phyloP scores from a whole-genome alignment of 2,329 filamentous ascomycete genomes.

The Teratosphaeria viscida region DNA sequence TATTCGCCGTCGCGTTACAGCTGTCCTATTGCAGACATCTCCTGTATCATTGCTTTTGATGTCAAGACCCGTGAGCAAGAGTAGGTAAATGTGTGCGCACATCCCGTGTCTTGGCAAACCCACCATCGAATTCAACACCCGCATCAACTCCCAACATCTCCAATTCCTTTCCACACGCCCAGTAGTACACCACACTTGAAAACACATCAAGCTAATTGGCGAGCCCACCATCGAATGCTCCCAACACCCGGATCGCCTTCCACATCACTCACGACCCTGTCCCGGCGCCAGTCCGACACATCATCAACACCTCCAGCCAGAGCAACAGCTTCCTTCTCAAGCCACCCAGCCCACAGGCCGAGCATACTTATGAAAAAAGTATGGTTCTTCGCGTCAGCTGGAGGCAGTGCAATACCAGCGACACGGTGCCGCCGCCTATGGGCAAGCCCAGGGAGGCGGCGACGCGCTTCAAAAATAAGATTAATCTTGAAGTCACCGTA shows the following conservation, averaged over 20 bases:
- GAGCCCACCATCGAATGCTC: no score
- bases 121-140: background rate
- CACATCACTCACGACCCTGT: no score
- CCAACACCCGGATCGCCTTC: no score
- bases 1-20: no score
- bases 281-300: no score
- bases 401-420: constrained; percentile 66
- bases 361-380: constrained; percentile 18
- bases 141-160: no score
- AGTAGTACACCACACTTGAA: no score
- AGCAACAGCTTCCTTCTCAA: constrained; percentile 15
- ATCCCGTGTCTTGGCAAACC: background rate
- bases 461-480: constrained; percentile 60
- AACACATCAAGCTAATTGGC: no score
- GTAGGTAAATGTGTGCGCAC: background rate
- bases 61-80: background rate
- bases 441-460: constrained; percentile 61
- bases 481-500: constrained; percentile 69
- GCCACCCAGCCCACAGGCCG: constrained; percentile 10
- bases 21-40: no score
- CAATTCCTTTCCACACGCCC: no score
- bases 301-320: no score
- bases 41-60: background rate
- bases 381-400: constrained; percentile 52
- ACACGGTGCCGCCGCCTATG: constrained; percentile 57